Percentiles rank a stretch among this genome's conserved stretches.
Conservation (phyloP, 108 stramenopile species). For the Cyclotella baltica region DNA sequence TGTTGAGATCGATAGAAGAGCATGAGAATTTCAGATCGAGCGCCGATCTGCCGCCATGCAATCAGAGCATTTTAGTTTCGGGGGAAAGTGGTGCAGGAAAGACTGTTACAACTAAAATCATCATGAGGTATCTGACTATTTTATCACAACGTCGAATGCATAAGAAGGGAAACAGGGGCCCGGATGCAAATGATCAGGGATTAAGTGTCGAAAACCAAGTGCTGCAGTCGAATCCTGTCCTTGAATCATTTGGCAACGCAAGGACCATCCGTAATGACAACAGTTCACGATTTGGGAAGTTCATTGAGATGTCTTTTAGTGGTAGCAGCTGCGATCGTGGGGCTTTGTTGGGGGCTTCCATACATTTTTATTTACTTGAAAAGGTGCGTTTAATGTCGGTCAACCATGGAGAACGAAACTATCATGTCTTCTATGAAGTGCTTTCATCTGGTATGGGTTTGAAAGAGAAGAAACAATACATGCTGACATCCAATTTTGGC, state of each 20-base stretch:
- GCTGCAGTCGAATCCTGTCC: slow-evolving; percentile 87
- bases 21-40: slow-evolving; percentile 32
- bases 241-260: slow-evolving; percentile 95
- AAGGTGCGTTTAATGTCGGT: slow-evolving; percentile 82
- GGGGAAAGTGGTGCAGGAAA: slow-evolving; percentile 90
- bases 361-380: slow-evolving; percentile 88
- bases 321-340: slow-evolving; percentile 40
- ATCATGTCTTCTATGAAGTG: slow-evolving; percentile 95
- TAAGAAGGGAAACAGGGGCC: not conserved
- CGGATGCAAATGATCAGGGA: slow-evolving; percentile 32
- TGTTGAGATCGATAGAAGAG: slow-evolving; percentile 62
- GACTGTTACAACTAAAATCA: slow-evolving; percentile 89
- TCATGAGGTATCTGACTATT: slow-evolving; percentile 85
- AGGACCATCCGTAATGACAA: slow-evolving; percentile 92
- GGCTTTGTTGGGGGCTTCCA: slow-evolving; percentile 70
- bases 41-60: slow-evolving; percentile 19
- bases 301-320: slow-evolving; percentile 82
- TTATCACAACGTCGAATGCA: slow-evolving; percentile 56
- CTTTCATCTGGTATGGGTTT: slow-evolving; percentile 57
- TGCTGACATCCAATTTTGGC: slow-evolving; percentile 49
- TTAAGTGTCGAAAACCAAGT: slow-evolving; percentile 79
- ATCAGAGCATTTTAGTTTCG: slow-evolving; percentile 75
- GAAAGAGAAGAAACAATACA: slow-evolving; percentile 44
- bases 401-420: slow-evolving; percentile 87
- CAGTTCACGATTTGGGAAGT: slow-evolving; percentile 95